phyloP scores from a whole-genome alignment of 306 rosid species.

The Vigna radiata region DNA sequence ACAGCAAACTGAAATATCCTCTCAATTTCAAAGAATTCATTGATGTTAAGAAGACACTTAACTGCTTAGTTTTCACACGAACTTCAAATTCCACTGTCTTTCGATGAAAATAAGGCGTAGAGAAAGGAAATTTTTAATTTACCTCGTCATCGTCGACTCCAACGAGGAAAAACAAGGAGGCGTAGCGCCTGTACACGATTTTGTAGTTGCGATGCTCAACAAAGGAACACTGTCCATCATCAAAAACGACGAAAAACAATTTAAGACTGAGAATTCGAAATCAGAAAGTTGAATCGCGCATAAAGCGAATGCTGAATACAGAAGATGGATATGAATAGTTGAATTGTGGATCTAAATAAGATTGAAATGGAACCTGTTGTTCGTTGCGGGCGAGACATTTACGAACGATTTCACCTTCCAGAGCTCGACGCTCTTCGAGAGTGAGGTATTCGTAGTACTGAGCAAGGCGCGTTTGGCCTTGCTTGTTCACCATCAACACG shows the following conservation, averaged over 20 bases:
- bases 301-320: background rate
- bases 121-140: slow-evolving; percentile 54
- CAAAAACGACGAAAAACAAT: slow-evolving; percentile 36
- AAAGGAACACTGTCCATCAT: slow-evolving; percentile 85
- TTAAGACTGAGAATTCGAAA: slow-evolving; percentile 36
- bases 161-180: slow-evolving; percentile 91
- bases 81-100: slow-evolving; percentile 3
- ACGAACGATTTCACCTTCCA: slow-evolving; percentile 92
- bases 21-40: background rate
- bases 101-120: slow-evolving; percentile 7
- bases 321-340: background rate
- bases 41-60: background rate
- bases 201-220: slow-evolving; percentile 99
- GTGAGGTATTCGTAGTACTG: slow-evolving; percentile 94
- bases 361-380: slow-evolving; percentile 63
- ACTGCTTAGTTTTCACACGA: background rate
- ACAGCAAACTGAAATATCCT: slow-evolving; percentile 1
- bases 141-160: slow-evolving; percentile 96
- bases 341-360: background rate
- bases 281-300: background rate
- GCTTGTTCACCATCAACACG: slow-evolving; percentile 94
- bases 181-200: slow-evolving; percentile 94
- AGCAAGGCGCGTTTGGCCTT: slow-evolving; percentile 94
- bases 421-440: slow-evolving; percentile 86
- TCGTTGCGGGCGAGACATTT: slow-evolving; percentile 93